Percentiles rank a stretch among this genome's conserved stretches.
phyloP scores from a whole-genome alignment of 805 yeast species.

The Lachancea mirantina region DNA sequence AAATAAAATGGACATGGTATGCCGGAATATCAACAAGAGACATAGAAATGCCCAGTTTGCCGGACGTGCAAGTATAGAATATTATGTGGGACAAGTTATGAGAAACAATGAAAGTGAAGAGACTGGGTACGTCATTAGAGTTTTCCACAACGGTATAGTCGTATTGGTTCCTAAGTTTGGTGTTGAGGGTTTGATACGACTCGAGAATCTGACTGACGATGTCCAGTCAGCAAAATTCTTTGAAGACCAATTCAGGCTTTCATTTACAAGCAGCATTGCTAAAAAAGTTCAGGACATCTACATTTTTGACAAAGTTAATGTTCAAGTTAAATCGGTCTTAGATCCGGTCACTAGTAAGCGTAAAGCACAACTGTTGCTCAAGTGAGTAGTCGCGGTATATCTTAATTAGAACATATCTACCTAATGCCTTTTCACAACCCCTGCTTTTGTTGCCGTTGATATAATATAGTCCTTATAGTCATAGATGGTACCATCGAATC shows the following conservation, averaged over 20 bases:
- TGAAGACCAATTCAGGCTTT: slow-evolving; percentile 69
- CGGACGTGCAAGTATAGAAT: slow-evolving; percentile 95
- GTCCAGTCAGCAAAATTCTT: slow-evolving; percentile 56
- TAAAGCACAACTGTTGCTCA: slow-evolving; percentile 69
- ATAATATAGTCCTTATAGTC: slow-evolving; percentile 88
- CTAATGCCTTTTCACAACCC: slow-evolving; percentile 85
- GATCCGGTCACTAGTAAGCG: slow-evolving; percentile 90
- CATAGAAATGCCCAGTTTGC: slow-evolving; percentile 99
- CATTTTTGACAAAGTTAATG: slow-evolving; percentile 81
- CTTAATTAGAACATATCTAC: background rate
- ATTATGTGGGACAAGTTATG: slow-evolving; percentile 97
- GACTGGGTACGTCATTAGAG: slow-evolving; percentile 87
- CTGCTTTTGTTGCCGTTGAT: slow-evolving; percentile 66
- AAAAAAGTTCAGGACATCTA: slow-evolving; percentile 45
- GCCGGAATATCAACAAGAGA: slow-evolving; percentile 82
- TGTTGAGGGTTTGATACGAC: slow-evolving; percentile 83
- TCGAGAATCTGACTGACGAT: slow-evolving; percentile 66
- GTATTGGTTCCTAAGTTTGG: slow-evolving; percentile 94
- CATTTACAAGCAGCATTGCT: slow-evolving; percentile 42
- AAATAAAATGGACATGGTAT: slow-evolving; percentile 79
- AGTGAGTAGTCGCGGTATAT: slow-evolving; percentile 26
- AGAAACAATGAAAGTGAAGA: slow-evolving; percentile 71
- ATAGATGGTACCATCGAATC: slow-evolving; percentile 73
- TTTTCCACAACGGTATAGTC: slow-evolving; percentile 90
- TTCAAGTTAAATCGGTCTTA: slow-evolving; percentile 70